Evolutionary conservation across 1,284 basidiomycete species (phyloP).

Genomic region (Puccinia sorghi): DNA sequence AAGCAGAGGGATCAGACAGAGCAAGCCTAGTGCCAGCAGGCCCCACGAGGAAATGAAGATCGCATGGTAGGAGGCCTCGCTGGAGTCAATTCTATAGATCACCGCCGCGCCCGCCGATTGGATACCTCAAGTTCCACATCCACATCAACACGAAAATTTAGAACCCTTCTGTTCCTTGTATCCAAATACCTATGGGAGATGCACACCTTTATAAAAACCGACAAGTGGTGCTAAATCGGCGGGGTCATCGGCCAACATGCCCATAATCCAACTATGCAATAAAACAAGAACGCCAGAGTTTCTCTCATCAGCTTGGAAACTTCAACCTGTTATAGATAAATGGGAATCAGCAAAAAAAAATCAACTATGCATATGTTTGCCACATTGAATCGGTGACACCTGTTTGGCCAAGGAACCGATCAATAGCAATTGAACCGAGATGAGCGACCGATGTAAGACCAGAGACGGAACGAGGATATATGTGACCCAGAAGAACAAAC

Average conservation of each 20-base stretch:
- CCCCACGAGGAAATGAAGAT: conserved; percentile 50
- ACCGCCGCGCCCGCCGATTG: conserved; percentile 49
- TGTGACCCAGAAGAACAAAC: conserved; percentile 38
- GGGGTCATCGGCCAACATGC: conserved; percentile 41
- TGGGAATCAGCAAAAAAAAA: not conserved
- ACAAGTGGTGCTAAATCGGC: conserved; percentile 37
- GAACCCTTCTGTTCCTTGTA: not conserved
- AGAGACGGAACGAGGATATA: not conserved
- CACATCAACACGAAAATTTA: not conserved
- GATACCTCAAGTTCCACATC: conserved; percentile 14
- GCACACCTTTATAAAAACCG: conserved; percentile 50
- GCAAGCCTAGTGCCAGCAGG: conserved; percentile 26
- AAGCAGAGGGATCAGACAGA: conserved; percentile 30
- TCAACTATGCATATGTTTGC: conserved; percentile 49
- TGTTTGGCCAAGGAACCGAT: not conserved
- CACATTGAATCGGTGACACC: conserved; percentile 48
- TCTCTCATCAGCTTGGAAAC: not conserved
- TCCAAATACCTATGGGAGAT: not conserved
- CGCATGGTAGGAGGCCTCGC: conserved; percentile 45
- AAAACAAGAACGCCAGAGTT: not conserved
- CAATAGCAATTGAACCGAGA: too few species aligned
- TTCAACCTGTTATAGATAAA: not conserved
- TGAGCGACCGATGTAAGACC: not conserved
- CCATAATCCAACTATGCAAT: conserved; percentile 42
- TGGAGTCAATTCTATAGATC: conserved; percentile 44